Base-by-base conservation (phyloP, 352 stramenopile genomes). In the Phytophthora colocasiae region DNA sequence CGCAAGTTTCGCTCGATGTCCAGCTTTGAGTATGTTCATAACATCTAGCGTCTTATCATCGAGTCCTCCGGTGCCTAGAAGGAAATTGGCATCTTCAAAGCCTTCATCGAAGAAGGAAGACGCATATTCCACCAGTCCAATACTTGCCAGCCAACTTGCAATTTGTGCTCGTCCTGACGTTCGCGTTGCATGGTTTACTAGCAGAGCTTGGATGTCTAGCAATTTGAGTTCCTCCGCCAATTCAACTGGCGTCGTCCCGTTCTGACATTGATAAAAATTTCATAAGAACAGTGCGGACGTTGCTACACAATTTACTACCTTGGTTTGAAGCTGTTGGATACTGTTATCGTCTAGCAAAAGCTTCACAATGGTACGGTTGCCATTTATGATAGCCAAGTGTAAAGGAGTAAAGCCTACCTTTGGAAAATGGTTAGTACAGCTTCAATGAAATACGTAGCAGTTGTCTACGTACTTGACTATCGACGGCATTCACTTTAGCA, bases 51-150 rank as follows among this genome's bases (percentile, higher is more conserved):
- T 75, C 9, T 64, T 71, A 1, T 92, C 74, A 40, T 65, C 75
- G 12, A 96, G 66, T 11, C 31, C 39, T 6, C 83, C 78, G 7
- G 63, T 67, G 15, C 67, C 27, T 0, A 88, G 64, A 22, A 95
- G 31, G 43, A 93, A 96, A 3, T 65, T 58, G 10, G 78, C 65
- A 58, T 96, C 88, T 40, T 94, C 85, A 24, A 86, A 92, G 4
- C 86, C 86, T 0, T 85, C 79, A 22, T 62, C 60, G 15, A 88
- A 62, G 34, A 93, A 83, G 2, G 55, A 48, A 0, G 59, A 24
- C 0, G 77, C 67, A 56, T 93, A 92, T 71, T 90, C 66, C 46
- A 91, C 77, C 19, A 96, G 60, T 0, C 84, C 85, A 34, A 96
- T 91, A 17, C 73, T 83, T 22, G 81, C 79, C 46, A 96, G 76